These are phyloP conservation scores for Mycocentrospora acerina DNA, from an alignment of 2,329 filamentous ascomycete species.

Conservation along the genomic window DNA sequence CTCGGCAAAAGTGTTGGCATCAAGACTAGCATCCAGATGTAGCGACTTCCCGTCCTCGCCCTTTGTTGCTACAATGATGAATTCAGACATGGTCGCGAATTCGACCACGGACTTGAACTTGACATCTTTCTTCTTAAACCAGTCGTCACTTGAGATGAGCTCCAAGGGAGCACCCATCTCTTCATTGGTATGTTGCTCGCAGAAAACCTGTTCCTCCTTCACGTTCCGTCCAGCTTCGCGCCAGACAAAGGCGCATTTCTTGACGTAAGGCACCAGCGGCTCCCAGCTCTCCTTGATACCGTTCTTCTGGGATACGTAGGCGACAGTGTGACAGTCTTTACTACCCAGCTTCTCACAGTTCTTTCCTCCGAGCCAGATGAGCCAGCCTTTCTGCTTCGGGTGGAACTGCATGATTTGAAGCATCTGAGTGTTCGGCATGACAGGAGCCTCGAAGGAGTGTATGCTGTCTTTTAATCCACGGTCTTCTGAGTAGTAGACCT, in stretches of 20 bases:
- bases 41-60: constrained; percentile 67
- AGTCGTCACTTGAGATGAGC: constrained; percentile 76
- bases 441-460: constrained; percentile 70
- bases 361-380: constrained; percentile 80
- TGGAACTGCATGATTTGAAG: constrained; percentile 74
- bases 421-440: constrained; percentile 54
- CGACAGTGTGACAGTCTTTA: constrained; percentile 67
- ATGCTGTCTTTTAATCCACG: constrained; percentile 66
- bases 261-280: constrained; percentile 70
- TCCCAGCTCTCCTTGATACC: constrained; percentile 69
- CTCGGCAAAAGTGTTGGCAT: constrained; percentile 78
- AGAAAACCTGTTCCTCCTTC: constrained; percentile 65
- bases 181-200: constrained; percentile 64
- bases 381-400: constrained; percentile 75
- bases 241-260: constrained; percentile 86
- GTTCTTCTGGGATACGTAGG: constrained; percentile 76
- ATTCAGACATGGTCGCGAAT: constrained; percentile 95
- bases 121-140: constrained; percentile 67
- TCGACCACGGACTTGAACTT: constrained; percentile 72
- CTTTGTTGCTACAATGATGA: constrained; percentile 82
- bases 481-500: constrained; percentile 79
- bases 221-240: constrained; percentile 55
- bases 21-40: constrained; percentile 78
- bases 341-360: constrained; percentile 62
- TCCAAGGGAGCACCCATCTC: constrained; percentile 64